These are phyloP conservation scores for Arxiozyma heterogenica DNA, from an alignment of 1,139 yeast species.

Conservation along the genomic window DNA sequence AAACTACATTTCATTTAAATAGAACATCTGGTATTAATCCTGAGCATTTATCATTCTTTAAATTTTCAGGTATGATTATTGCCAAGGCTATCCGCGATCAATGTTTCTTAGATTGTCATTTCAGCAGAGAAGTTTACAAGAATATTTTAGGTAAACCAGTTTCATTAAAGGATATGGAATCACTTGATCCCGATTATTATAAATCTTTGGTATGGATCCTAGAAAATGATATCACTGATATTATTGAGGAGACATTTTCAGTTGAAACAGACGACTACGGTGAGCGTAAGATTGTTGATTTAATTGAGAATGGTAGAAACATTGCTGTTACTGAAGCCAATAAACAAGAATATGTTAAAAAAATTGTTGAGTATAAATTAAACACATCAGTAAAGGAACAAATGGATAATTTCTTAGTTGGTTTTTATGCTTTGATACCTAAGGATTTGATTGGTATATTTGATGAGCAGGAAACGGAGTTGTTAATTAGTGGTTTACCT, in stretches of 20 bases:
- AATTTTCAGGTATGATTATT: conserved; percentile 86
- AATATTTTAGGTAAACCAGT: conserved; percentile 73
- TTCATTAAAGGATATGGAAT: conserved; percentile 88
- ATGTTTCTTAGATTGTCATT: conserved; percentile 86
- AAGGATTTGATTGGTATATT: conserved; percentile 77
- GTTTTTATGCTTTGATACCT: conserved; percentile 91
- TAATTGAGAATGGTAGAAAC: conserved; percentile 73
- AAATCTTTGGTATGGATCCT: conserved; percentile 93
- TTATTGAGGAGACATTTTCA: conserved; percentile 91
- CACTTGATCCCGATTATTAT: conserved; percentile 84
- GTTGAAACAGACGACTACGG: conserved; percentile 94
- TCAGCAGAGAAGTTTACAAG: conserved; percentile 91
- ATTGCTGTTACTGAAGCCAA: conserved; percentile 85
- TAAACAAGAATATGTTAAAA: conserved; percentile 79
- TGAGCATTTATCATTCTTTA: conserved; percentile 84
- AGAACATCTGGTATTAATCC: conserved; percentile 89
- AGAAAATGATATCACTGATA: conserved; percentile 92
- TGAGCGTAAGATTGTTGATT: conserved; percentile 69
- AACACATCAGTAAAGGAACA: conserved; percentile 81
- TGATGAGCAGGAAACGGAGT: conserved; percentile 91
- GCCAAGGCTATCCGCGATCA: conserved; percentile 92
- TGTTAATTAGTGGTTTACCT: conserved; percentile 88
- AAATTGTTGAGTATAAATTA: conserved; percentile 79
- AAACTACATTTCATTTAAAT: conserved; percentile 92
- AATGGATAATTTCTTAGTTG: conserved; percentile 73